These are phyloP conservation scores for Termitomyces sp. DNA, from an alignment of 768 basidiomycete genomes.

Conservation along the genomic window DNA sequence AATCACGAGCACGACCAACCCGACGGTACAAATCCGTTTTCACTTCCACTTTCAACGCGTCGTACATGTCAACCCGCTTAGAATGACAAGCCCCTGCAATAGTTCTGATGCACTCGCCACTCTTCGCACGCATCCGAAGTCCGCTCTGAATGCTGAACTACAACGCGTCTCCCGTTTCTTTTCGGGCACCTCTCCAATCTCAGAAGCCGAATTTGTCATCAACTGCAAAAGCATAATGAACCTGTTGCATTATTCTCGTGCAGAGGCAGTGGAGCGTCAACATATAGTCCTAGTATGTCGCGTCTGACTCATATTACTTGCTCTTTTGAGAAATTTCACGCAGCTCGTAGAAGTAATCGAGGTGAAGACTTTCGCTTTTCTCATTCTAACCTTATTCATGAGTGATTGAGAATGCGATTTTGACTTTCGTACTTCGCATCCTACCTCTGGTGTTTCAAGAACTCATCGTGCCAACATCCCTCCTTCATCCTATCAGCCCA, in stretches of 20 bases:
- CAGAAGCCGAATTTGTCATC: conserved; percentile 15
- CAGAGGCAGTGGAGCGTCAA: neutral
- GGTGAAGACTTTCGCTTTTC: neutral
- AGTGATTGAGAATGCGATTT: conserved; percentile 9
- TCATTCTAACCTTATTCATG: neutral
- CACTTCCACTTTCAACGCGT: neutral
- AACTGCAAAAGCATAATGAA: conserved; percentile 14
- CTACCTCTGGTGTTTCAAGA: conserved; percentile 13
- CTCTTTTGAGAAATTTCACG: neutral
- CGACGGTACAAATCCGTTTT: neutral
- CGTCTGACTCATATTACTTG: neutral
- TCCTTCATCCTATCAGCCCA: conserved; percentile 11
- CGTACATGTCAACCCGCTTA: neutral
- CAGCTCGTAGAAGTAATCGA: conserved; percentile 15
- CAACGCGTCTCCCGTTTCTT: conserved; percentile 11
- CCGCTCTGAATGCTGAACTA: neutral
- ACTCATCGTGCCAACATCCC: conserved; percentile 3
- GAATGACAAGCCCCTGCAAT: neutral
- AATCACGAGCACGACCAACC: conserved; percentile 1
- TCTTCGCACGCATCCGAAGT: neutral
- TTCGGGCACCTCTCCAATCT: conserved; percentile 6
- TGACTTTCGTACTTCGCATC: conserved; percentile 14
- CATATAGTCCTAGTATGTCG: conserved; percentile 8
- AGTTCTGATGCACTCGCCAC: neutral
- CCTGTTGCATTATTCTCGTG: conserved; percentile 6